Conservation (phyloP, 208 protist species). For the Borovskyia barvae region DNA sequence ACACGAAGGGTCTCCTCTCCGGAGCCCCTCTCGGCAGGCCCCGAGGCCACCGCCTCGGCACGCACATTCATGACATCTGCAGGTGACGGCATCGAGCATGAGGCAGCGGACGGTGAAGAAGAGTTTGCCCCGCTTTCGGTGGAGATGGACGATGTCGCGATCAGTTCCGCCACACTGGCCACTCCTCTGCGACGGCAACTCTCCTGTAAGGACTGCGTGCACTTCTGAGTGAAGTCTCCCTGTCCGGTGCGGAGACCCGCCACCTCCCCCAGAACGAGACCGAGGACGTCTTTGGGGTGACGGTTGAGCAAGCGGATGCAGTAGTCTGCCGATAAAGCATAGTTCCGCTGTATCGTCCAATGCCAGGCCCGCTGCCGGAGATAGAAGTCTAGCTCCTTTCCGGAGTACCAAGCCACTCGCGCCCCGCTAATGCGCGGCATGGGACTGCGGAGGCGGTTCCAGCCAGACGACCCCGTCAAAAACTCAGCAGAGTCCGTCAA, state of each 20-base stretch:
- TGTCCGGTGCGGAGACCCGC: slow-evolving; percentile 46
- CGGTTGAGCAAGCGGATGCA: slow-evolving; percentile 75
- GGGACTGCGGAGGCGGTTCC: neutral
- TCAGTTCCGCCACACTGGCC: slow-evolving; percentile 4
- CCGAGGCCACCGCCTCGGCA: neutral
- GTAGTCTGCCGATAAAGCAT: slow-evolving; percentile 81
- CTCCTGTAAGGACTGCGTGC: slow-evolving; percentile 39
- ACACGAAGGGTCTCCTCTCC: slow-evolving; percentile 24
- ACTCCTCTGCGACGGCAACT: slow-evolving; percentile 43
- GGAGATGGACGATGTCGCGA: neutral
- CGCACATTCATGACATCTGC: slow-evolving; percentile 18
- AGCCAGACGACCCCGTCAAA: neutral
- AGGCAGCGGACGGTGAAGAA: neutral
- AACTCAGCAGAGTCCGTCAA: neutral
- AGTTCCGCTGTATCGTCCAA: slow-evolving; percentile 52
- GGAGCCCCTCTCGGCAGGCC: neutral
- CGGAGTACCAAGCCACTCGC: slow-evolving; percentile 35
- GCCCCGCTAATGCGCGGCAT: slow-evolving; percentile 50
- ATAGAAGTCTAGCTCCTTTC: slow-evolving; percentile 52
- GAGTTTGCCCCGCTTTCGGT: neutral
- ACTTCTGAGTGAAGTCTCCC: slow-evolving; percentile 50
- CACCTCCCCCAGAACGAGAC: slow-evolving; percentile 64
- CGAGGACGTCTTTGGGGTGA: slow-evolving; percentile 48
- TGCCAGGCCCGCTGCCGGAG: slow-evolving; percentile 67
- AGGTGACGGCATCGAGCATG: neutral